Evolutionary conservation across 345 rosid species (phyloP).

Genomic region (Gossypium arboreum): DNA sequence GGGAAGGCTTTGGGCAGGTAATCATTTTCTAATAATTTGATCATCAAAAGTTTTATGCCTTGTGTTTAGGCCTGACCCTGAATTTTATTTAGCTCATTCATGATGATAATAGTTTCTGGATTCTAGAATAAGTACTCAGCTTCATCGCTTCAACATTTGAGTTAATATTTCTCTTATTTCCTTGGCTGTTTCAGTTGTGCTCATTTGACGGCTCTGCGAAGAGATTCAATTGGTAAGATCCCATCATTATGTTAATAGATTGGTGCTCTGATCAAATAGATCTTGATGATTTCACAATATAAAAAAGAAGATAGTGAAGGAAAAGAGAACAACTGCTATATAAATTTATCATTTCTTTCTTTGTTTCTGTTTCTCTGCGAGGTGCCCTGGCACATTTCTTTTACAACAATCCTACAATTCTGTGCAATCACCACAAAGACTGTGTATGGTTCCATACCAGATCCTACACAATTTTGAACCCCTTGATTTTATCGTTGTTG

Average conservation of each 20-base stretch:
- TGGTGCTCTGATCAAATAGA: background rate
- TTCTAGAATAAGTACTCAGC: background rate
- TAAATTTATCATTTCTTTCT: background rate
- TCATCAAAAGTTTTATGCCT: background rate
- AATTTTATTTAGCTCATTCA: background rate
- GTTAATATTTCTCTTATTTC: background rate
- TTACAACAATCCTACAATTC: background rate
- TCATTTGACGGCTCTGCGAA: conserved; percentile 85
- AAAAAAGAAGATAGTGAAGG: background rate
- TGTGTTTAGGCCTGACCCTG: background rate
- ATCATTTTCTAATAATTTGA: background rate
- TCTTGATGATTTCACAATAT: background rate
- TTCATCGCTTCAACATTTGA: background rate
- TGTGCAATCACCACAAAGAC: background rate
- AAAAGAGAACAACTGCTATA: background rate
- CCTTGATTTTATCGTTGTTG: background rate
- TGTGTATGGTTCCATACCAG: background rate
- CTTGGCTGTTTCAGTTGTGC: conserved; percentile 63
- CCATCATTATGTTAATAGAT: conserved; percentile 9
- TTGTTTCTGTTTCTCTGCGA: background rate
- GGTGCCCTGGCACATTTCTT: background rate
- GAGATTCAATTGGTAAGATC: conserved; percentile 86
- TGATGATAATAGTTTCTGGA: background rate
- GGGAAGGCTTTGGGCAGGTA: conserved; percentile 93
- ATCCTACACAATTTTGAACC: background rate